phyloP scores from a whole-genome alignment of 768 basidiomycete genomes.

The Collybia sp. region DNA sequence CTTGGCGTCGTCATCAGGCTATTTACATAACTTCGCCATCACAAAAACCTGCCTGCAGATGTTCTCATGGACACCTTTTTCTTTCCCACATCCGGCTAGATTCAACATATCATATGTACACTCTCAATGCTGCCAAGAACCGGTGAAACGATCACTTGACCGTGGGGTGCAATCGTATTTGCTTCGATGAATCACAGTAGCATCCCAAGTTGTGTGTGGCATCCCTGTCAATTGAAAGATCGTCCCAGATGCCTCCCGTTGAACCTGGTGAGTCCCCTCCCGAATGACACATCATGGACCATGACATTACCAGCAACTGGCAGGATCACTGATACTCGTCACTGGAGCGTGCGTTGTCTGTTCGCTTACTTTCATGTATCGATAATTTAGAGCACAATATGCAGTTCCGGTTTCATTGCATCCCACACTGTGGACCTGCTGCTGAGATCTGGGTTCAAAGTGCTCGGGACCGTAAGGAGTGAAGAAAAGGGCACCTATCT shows the following conservation, averaged over 20 bases:
- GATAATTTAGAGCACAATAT: background rate
- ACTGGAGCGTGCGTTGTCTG: background rate
- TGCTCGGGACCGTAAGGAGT: background rate
- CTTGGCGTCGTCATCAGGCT: too few relatives aligned
- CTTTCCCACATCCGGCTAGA: too few relatives aligned
- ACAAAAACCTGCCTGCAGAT: too few relatives aligned
- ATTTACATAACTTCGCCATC: too few relatives aligned
- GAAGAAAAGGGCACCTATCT: background rate
- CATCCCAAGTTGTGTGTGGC: too few relatives aligned
- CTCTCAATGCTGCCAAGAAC: too few relatives aligned
- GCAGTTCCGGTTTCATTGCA: constrained; percentile 1
- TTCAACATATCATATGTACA: too few relatives aligned
- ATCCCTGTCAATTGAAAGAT: too few relatives aligned
- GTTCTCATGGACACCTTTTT: too few relatives aligned
- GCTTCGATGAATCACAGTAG: too few relatives aligned
- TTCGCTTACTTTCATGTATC: constrained; percentile 4
- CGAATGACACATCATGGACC: background rate
- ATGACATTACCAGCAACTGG: background rate
- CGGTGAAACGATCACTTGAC: too few relatives aligned
- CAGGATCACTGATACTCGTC: background rate
- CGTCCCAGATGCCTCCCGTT: background rate
- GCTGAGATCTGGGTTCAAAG: background rate
- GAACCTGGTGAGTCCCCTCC: background rate
- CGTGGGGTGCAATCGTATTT: too few relatives aligned
- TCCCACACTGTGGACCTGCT: background rate